Conservation (phyloP, 2,329 filamentous ascomycete genomes). For the Pseudocercospora cruenta region DNA sequence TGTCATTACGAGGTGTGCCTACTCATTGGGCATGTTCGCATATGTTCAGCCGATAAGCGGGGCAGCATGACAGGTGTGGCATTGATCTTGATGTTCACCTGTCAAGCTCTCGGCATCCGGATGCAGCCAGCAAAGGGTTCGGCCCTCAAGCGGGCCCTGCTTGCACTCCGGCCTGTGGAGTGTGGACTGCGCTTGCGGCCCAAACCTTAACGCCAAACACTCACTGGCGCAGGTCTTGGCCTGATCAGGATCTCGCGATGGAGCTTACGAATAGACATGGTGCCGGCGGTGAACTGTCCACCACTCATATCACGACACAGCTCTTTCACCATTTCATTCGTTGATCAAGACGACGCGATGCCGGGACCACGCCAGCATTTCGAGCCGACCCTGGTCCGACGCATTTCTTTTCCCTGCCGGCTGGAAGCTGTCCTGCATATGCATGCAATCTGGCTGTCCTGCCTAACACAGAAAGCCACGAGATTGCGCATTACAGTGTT, state of each 20-base stretch:
- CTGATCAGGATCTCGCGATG: constrained; percentile 17
- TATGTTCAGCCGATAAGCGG: background rate
- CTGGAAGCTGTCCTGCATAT: constrained; percentile 19
- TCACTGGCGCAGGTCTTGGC: constrained; percentile 6
- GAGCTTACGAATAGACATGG: constrained; percentile 16
- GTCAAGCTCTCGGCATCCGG: constrained; percentile 17
- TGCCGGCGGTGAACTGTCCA: constrained; percentile 25
- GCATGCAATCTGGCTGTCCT: constrained; percentile 25
- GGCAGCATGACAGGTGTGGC: background rate
- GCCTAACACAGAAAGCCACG: constrained; percentile 21
- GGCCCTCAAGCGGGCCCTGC: constrained; percentile 19
- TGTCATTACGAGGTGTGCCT: background rate
- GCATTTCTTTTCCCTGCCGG: constrained; percentile 19
- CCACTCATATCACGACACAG: constrained; percentile 24
- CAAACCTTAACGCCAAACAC: constrained; percentile 30
- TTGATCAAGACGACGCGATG: constrained; percentile 15
- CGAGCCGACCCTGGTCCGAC: constrained; percentile 15
- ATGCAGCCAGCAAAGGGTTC: constrained; percentile 25
- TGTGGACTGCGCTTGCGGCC: constrained; percentile 22
- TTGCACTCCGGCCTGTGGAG: background rate
- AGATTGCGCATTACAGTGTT: constrained; percentile 8
- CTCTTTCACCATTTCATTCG: constrained; percentile 20
- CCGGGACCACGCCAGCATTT: constrained; percentile 10
- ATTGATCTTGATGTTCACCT: background rate
- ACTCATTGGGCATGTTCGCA: constrained; percentile 6